These are phyloP conservation scores for Aspergillus bombycis DNA, from an alignment of 2,329 filamentous ascomycete species.

Conservation along the genomic window DNA sequence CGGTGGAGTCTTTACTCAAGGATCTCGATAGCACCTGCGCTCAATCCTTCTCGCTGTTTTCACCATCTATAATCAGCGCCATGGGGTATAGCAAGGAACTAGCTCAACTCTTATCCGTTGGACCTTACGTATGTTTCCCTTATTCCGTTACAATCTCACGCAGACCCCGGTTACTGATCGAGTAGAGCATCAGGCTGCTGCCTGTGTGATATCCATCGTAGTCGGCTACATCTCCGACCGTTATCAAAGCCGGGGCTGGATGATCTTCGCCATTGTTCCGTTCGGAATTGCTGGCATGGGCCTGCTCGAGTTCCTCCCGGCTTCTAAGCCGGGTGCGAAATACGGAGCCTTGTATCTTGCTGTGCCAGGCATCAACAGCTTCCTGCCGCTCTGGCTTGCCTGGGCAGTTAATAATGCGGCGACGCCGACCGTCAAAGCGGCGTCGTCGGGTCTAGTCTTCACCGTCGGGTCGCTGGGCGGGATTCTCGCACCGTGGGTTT, in stretches of 20 bases:
- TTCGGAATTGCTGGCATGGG: slow-evolving; percentile 2
- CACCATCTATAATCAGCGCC: slow-evolving; percentile 16
- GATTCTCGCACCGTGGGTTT: slow-evolving; percentile 13
- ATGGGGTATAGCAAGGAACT: slow-evolving; percentile 16
- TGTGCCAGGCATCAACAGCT: slow-evolving; percentile 5
- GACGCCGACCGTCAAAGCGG: slow-evolving; percentile 1
- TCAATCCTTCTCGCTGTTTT: slow-evolving; percentile 17
- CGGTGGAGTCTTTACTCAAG: neutral
- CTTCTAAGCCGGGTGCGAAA: slow-evolving; percentile 4
- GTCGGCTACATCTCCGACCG: slow-evolving; percentile 12
- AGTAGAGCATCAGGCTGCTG: neutral
- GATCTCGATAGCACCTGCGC: neutral
- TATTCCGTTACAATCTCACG: neutral
- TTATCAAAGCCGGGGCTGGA: slow-evolving; percentile 4
- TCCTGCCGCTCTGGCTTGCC: slow-evolving; percentile 7
- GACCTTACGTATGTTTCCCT: slow-evolving; percentile 6
- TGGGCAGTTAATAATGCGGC: slow-evolving; percentile 12
- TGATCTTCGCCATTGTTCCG: neutral
- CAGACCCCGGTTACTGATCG: neutral
- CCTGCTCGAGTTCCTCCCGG: slow-evolving; percentile 8
- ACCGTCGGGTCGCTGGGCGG: slow-evolving; percentile 5
- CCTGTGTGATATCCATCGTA: slow-evolving; percentile 7
- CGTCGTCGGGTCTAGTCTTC: slow-evolving; percentile 3
- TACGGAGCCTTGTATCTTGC: slow-evolving; percentile 11
- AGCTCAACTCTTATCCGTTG: slow-evolving; percentile 14